Conservation (phyloP, 306 rosid genomes). For the Castanopsis chinensis region DNA sequence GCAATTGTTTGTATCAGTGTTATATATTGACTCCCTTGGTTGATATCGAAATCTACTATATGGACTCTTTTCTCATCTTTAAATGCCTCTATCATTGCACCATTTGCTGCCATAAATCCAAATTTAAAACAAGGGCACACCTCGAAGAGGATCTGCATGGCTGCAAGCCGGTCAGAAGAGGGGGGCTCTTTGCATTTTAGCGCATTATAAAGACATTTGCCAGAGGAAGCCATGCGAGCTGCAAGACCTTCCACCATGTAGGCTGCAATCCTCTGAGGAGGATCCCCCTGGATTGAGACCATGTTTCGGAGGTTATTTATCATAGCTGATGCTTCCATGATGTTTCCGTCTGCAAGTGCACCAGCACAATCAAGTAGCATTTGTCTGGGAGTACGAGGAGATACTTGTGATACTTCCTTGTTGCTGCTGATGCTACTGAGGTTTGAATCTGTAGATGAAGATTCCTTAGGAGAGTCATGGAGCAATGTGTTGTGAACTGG, state of each 20-base stretch:
- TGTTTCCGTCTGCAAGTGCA: slow-evolving; percentile 69
- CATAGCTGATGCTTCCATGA: slow-evolving; percentile 56
- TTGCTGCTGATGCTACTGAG: slow-evolving; percentile 57
- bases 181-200: slow-evolving; percentile 96
- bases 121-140: slow-evolving; percentile 97
- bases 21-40: slow-evolving; percentile 91
- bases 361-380: slow-evolving; percentile 76
- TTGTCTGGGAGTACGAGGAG: slow-evolving; percentile 56
- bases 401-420: slow-evolving; percentile 44
- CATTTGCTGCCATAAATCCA: slow-evolving; percentile 85
- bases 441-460: slow-evolving; percentile 63
- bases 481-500: slow-evolving; percentile 46
- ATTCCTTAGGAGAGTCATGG: slow-evolving; percentile 74
- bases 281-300: slow-evolving; percentile 93
- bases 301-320: slow-evolving; percentile 64
- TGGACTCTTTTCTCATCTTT: slow-evolving; percentile 70
- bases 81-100: slow-evolving; percentile 75
- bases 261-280: slow-evolving; percentile 95
- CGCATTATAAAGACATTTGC: slow-evolving; percentile 71
- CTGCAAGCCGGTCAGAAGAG: slow-evolving; percentile 85
- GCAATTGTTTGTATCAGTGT: slow-evolving; percentile 74
- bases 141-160: slow-evolving; percentile 95
- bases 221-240: slow-evolving; percentile 78
- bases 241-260: slow-evolving; percentile 99
- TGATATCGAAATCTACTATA: slow-evolving; percentile 83